phyloP scores from a whole-genome alignment of 2,329 filamentous ascomycete species.

The Calonectria montana region DNA sequence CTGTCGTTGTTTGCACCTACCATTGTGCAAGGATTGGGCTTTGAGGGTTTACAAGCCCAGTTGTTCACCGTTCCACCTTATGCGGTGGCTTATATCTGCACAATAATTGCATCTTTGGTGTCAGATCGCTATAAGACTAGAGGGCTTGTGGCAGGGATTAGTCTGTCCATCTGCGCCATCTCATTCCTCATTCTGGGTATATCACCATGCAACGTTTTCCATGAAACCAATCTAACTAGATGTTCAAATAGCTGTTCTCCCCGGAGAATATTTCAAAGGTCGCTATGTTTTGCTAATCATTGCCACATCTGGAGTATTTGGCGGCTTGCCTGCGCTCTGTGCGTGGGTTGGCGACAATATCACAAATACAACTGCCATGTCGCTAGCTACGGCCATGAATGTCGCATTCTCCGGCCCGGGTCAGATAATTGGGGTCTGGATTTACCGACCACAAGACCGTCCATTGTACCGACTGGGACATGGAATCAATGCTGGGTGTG shows the following conservation, averaged over 20 bases:
- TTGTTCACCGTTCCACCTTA: background rate
- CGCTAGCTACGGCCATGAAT: background rate
- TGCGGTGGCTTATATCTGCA: background rate
- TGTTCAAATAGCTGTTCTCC: background rate
- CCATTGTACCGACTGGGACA: background rate
- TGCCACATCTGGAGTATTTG: background rate
- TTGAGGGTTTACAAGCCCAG: background rate
- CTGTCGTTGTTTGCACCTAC: background rate
- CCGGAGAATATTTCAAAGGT: background rate
- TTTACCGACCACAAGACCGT: background rate
- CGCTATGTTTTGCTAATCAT: background rate
- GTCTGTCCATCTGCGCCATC: background rate
- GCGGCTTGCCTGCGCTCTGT: background rate
- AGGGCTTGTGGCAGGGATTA: background rate
- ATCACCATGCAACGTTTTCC: background rate
- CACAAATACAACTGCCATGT: background rate
- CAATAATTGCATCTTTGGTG: background rate
- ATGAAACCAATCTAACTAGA: background rate
- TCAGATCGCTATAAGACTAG: background rate
- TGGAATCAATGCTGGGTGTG: background rate
- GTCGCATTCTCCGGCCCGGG: background rate
- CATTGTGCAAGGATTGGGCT: background rate
- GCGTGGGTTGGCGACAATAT: background rate
- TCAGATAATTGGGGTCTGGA: background rate
- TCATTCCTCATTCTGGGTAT: background rate